Conservation (phyloP, 257 asterid genomes). For the Solanum neorickii region DNA sequence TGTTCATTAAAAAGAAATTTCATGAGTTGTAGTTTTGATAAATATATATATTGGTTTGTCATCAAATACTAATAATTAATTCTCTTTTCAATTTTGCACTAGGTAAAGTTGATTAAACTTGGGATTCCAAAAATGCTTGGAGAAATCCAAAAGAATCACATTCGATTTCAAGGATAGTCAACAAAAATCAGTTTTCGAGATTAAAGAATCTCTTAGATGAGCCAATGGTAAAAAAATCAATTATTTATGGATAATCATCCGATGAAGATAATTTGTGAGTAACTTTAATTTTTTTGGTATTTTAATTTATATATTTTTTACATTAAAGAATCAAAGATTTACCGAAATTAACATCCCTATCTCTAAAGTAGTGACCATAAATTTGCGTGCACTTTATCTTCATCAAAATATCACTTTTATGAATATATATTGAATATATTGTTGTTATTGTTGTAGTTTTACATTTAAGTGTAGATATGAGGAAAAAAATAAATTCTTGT, state of each 20-base stretch:
- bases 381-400: too few species aligned
- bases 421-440: too few species aligned
- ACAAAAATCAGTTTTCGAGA: conserved; percentile 39
- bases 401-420: too few species aligned
- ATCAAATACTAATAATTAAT: not conserved
- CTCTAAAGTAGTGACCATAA: too few species aligned
- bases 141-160: conserved; percentile 35
- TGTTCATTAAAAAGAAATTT: not conserved
- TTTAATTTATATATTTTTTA: not conserved
- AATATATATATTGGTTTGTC: not conserved
- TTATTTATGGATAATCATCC: conserved; percentile 49
- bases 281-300: not conserved
- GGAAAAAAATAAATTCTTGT: not conserved
- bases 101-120: conserved; percentile 47
- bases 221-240: conserved; percentile 28
- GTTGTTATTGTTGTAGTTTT: not conserved
- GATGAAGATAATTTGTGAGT: conserved; percentile 59
- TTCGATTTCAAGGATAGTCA: conserved; percentile 41
- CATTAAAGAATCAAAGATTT: not conserved
- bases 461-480: not conserved
- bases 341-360: too few species aligned
- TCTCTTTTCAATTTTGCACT: not conserved
- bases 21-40: not conserved
- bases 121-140: conserved; percentile 36
- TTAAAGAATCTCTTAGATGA: conserved; percentile 38